A percentile compares a stretch with the other conserved stretches of the same genome.
These are phyloP conservation scores for Spirogloea muscicola DNA, from an alignment of 139 green algal species.

Conservation along the genomic window DNA sequence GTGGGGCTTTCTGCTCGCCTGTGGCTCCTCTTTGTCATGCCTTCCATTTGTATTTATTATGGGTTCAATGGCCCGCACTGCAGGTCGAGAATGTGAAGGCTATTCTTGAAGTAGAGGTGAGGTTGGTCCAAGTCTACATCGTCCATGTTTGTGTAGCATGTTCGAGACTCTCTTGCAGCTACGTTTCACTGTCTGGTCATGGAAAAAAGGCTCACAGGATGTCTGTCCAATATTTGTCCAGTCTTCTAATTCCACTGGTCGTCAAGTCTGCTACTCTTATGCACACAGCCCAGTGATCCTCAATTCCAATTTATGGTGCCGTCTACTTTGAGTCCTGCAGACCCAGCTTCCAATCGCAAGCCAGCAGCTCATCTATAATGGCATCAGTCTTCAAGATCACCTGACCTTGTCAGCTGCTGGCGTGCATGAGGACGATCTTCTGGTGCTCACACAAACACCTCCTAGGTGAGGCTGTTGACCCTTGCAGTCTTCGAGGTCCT, in stretches of 20 bases:
- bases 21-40: background rate
- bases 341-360: background rate
- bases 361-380: slow-evolving; percentile 10
- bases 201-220: too few species aligned
- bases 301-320: background rate
- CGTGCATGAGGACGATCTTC: slow-evolving; percentile 11
- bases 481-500: too few species aligned
- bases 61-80: too few species aligned
- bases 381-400: background rate
- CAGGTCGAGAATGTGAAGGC: slow-evolving; percentile 23
- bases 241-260: too few species aligned
- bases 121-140: background rate
- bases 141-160: background rate
- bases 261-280: background rate
- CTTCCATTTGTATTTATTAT: background rate
- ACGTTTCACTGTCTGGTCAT: too few species aligned
- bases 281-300: slow-evolving; percentile 1
- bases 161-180: too few species aligned
- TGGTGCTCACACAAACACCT: too few species aligned
- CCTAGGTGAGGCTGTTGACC: too few species aligned
- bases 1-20: background rate
- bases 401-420: background rate
- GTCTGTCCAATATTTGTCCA: too few species aligned
- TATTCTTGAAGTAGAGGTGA: slow-evolving; percentile 29
- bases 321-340: background rate